Evolutionary conservation across 2,329 filamentous ascomycete genomes (phyloP).

Genomic region (Cercospora sp.): DNA sequence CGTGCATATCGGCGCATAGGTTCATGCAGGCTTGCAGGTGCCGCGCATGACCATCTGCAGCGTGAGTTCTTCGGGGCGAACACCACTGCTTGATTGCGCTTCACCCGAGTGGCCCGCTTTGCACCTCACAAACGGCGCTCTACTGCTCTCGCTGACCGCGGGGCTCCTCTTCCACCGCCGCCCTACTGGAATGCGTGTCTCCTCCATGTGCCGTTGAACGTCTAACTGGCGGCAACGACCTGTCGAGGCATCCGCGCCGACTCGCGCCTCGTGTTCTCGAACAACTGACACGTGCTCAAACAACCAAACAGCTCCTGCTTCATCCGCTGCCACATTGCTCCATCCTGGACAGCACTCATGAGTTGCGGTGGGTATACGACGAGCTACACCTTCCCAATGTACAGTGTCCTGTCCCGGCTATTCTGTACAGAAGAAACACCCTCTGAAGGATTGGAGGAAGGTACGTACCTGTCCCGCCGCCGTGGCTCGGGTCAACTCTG

Average conservation of each 20-base stretch:
- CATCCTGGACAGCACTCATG: too few relatives aligned
- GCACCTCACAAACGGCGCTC: not conserved
- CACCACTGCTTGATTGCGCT: not conserved
- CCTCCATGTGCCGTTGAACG: too few relatives aligned
- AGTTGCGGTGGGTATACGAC: too few relatives aligned
- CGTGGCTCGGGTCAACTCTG: not conserved
- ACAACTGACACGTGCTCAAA: too few relatives aligned
- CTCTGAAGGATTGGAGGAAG: not conserved
- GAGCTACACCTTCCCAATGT: not conserved
- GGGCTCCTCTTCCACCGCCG: not conserved
- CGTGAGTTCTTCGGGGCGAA: not conserved
- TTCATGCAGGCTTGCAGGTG: not conserved
- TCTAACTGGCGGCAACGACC: too few relatives aligned
- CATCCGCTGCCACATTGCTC: too few relatives aligned
- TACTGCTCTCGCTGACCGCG: not conserved
- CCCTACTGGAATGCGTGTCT: too few relatives aligned
- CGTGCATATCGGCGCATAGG: not conserved
- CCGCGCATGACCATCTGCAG: not conserved
- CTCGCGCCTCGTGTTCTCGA: too few relatives aligned
- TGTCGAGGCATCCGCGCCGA: too few relatives aligned
- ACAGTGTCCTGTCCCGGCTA: not conserved
- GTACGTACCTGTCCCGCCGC: conserved; percentile 4
- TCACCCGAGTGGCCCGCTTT: not conserved
- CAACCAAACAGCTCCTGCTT: too few relatives aligned
- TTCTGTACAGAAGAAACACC: not conserved